phyloP scores from a whole-genome alignment of 2,329 filamentous ascomycete species.

The Simplicillium sp. region DNA sequence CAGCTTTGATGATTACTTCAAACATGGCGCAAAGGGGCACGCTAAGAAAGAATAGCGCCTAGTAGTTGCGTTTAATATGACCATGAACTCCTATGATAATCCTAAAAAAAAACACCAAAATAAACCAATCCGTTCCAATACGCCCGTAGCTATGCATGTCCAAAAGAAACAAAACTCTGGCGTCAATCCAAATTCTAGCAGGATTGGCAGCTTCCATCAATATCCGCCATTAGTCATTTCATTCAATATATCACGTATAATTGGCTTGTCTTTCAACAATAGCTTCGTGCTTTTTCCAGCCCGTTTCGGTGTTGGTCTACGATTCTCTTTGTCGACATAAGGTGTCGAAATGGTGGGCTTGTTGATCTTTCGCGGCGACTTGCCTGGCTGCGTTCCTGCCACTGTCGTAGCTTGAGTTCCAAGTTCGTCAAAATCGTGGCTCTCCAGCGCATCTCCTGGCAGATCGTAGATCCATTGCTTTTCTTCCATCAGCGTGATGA shows the following conservation, averaged over 20 bases:
- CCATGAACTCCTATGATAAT: background rate
- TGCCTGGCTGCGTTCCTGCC: conserved; percentile 12
- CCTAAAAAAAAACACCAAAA: background rate
- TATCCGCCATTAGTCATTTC: conserved; percentile 46
- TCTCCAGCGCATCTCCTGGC: conserved; percentile 50
- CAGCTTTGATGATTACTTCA: conserved; percentile 1
- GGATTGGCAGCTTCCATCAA: conserved; percentile 10
- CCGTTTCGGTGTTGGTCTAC: conserved; percentile 39
- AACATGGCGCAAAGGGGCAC: background rate
- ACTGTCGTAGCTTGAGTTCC: conserved; percentile 33
- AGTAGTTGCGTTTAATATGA: background rate
- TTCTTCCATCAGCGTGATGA: conserved; percentile 68
- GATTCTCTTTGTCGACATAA: conserved; percentile 33
- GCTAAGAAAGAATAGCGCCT: background rate
- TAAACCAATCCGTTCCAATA: background rate
- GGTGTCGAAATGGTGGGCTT: conserved; percentile 17
- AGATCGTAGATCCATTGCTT: conserved; percentile 75
- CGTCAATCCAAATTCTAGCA: too few relatives aligned
- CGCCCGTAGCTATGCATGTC: background rate
- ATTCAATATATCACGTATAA: conserved; percentile 71
- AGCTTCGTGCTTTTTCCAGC: conserved; percentile 50
- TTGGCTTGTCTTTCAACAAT: conserved; percentile 55
- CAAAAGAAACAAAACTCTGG: background rate
- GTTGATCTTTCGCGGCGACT: conserved; percentile 16
- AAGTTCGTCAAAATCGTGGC: conserved; percentile 57